Conservation (phyloP, 192 early-diverging fungal genomes). For the Podila minutissima region DNA sequence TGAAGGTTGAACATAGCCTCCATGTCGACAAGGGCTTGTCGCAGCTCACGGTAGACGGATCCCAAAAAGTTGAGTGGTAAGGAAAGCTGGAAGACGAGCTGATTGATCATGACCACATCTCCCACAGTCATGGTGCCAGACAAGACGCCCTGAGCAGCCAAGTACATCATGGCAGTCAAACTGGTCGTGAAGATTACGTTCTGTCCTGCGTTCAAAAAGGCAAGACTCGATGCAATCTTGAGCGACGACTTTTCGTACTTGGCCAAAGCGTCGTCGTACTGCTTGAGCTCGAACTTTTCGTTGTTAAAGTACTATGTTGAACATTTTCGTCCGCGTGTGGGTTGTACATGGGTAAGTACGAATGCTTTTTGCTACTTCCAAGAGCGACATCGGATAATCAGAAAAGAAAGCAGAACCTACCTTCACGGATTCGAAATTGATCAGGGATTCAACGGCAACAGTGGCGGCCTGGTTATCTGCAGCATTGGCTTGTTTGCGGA, state of each 20-base stretch:
- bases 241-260: conserved; percentile 97
- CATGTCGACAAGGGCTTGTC: conserved; percentile 97
- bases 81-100: conserved; percentile 97
- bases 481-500: conserved; percentile 91
- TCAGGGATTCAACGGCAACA: conserved; percentile 92
- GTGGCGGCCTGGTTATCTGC: conserved; percentile 97
- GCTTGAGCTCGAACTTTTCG: conserved; percentile 88
- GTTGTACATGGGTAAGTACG: not conserved
- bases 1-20: conserved; percentile 94
- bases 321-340: not conserved
- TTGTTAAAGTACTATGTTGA: conserved; percentile 76
- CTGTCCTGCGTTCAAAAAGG: conserved; percentile 96
- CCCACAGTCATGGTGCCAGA: conserved; percentile 86
- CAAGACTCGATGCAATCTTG: conserved; percentile 87
- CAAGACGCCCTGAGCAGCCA: conserved; percentile 92
- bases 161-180: conserved; percentile 95
- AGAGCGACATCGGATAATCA: not conserved
- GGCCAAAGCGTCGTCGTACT: conserved; percentile 87
- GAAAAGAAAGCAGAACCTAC: conserved; percentile 35
- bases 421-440: conserved; percentile 99
- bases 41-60: conserved; percentile 95
- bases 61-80: conserved; percentile 98
- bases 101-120: conserved; percentile 99
- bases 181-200: conserved; percentile 94
- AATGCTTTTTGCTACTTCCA: not conserved